phyloP scores from a whole-genome alignment of 1,284 basidiomycete genomes.

The Cryptococcus depauperatus region DNA sequence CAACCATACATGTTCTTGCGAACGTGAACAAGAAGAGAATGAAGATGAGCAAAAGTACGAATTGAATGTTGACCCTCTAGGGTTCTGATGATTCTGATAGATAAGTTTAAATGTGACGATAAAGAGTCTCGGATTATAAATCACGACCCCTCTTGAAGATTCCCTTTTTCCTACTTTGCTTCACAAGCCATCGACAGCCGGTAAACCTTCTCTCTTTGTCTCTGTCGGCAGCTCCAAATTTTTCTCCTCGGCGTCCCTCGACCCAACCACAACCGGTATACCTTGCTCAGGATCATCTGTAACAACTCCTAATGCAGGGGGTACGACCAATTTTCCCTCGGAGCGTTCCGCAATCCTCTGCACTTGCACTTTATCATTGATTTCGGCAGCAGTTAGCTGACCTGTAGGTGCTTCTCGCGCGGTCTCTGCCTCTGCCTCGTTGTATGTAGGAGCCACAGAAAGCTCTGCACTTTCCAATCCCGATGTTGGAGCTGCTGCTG shows the following conservation, averaged over 20 bases:
- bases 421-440: constrained; percentile 8
- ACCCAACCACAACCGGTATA: not conserved
- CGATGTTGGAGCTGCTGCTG: not conserved
- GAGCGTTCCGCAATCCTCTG: not conserved
- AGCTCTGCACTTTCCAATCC: constrained; percentile 1
- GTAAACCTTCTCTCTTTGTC: too few relatives aligned
- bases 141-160: too few relatives aligned
- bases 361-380: not conserved
- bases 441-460: constrained; percentile 11
- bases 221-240: too few relatives aligned
- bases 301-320: not conserved
- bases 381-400: not conserved
- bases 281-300: not conserved
- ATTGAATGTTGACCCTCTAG: too few relatives aligned
- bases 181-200: too few relatives aligned
- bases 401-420: not conserved
- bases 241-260: not conserved
- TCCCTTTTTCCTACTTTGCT: too few relatives aligned
- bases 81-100: too few relatives aligned
- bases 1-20: too few relatives aligned
- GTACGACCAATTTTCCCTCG: not conserved
- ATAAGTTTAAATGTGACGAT: too few relatives aligned
- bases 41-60: too few relatives aligned
- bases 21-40: too few relatives aligned
- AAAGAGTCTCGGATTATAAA: too few relatives aligned